Percentiles rank a stretch among this genome's conserved stretches.
Evolutionary conservation across 208 protist genomes (phyloP).

Genomic region (Trypanosoma avium): DNA sequence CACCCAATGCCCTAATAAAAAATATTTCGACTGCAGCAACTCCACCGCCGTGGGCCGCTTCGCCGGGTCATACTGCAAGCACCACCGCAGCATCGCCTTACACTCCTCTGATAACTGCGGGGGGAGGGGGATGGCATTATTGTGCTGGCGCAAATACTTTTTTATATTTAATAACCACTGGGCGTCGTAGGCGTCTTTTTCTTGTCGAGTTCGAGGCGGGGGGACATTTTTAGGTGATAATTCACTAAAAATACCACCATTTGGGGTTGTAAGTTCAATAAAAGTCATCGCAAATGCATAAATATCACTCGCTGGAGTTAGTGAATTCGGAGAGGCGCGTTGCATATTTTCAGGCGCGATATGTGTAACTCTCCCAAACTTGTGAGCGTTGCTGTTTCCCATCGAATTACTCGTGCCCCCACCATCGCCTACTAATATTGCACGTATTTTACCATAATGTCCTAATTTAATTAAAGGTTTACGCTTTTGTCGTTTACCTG

Average conservation of each 20-base stretch:
- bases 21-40: constrained; percentile 66
- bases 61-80: constrained; percentile 45
- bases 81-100: constrained; percentile 59
- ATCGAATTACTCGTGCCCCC: not conserved
- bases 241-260: constrained; percentile 48
- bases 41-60: constrained; percentile 65
- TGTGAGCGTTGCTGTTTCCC: constrained; percentile 27
- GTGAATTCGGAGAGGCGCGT: constrained; percentile 25
- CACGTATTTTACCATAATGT: constrained; percentile 33
- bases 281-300: constrained; percentile 87
- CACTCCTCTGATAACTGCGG: constrained; percentile 65
- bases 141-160: constrained; percentile 30
- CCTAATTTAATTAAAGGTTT: constrained; percentile 38
- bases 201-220: constrained; percentile 32
- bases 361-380: constrained; percentile 58
- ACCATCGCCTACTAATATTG: constrained; percentile 23
- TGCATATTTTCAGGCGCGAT: constrained; percentile 63
- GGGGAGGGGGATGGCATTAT: constrained; percentile 38
- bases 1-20: constrained; percentile 74
- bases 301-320: constrained; percentile 69
- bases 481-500: constrained; percentile 16
- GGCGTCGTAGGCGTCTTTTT: constrained; percentile 42
- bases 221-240: constrained; percentile 32
- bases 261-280: constrained; percentile 63
- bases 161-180: constrained; percentile 36